Conservation (phyloP, 306 rosid species). For the Arachis stenosperma region DNA sequence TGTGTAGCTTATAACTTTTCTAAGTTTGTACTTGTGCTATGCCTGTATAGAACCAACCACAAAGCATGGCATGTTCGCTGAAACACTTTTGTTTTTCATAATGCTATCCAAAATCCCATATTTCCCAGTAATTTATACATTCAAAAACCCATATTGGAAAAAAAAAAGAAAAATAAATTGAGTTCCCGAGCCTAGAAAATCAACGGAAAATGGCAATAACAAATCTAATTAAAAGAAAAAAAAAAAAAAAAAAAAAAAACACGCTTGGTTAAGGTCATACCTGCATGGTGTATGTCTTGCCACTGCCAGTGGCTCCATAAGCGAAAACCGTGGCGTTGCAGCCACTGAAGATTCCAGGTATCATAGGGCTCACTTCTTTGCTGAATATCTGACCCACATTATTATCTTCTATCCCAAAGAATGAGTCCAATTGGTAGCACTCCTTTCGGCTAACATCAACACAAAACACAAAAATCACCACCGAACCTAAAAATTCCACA, state of each 20-base stretch:
- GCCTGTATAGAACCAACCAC: too few relatives aligned
- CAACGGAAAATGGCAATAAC: neutral
- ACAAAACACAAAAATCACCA: slow-evolving; percentile 2
- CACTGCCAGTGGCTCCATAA: slow-evolving; percentile 98
- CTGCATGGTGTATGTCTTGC: slow-evolving; percentile 96
- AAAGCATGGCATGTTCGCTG: too few relatives aligned
- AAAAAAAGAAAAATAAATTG: neutral
- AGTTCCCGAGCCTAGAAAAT: too few relatives aligned
- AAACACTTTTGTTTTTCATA: too few relatives aligned
- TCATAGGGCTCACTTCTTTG: slow-evolving; percentile 76
- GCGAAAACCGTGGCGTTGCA: slow-evolving; percentile 87
- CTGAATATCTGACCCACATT: slow-evolving; percentile 69
- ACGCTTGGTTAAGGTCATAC: slow-evolving; percentile 46
- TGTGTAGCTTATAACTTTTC: too few relatives aligned
- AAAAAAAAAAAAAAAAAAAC: neutral
- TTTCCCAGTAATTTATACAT: too few relatives aligned
- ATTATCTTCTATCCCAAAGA: slow-evolving; percentile 73
- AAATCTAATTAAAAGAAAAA: neutral
- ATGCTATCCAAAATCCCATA: too few relatives aligned
- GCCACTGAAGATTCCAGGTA: slow-evolving; percentile 69
- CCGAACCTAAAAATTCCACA: neutral
- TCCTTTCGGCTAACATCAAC: slow-evolving; percentile 66
- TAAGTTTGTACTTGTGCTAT: too few relatives aligned
- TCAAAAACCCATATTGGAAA: neutral
- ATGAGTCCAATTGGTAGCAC: slow-evolving; percentile 79